Evolutionary conservation across 345 rosid species (phyloP).

Genomic region (Arabidopsis thaliana): DNA sequence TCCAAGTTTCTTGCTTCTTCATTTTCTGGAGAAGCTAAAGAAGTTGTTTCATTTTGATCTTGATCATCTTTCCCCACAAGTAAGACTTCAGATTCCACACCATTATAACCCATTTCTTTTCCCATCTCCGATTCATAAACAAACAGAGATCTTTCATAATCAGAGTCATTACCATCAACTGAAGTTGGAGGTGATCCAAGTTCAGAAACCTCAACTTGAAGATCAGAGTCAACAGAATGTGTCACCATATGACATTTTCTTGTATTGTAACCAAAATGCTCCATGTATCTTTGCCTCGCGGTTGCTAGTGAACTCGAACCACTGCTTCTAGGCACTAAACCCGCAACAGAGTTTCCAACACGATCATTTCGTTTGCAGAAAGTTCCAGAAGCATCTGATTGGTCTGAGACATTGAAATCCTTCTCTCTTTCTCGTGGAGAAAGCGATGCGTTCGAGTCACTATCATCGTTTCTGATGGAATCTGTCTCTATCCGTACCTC

Average conservation of each 20-base stretch:
- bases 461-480: conserved; percentile 45
- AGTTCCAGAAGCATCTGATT: conserved; percentile 33
- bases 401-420: conserved; percentile 31
- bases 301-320: conserved; percentile 51
- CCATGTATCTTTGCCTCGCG: conserved; percentile 50
- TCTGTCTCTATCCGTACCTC: conserved; percentile 47
- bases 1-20: conserved; percentile 33
- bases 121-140: conserved; percentile 58
- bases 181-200: conserved; percentile 69
- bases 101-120: conserved; percentile 47
- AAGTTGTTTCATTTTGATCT: conserved; percentile 26
- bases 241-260: conserved; percentile 58
- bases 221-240: conserved; percentile 82
- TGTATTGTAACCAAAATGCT: conserved; percentile 48
- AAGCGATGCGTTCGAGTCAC: conserved; percentile 43
- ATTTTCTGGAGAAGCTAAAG: conserved; percentile 38
- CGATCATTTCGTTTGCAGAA: conserved; percentile 39
- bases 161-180: conserved; percentile 59
- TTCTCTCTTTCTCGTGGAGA: conserved; percentile 47
- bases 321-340: conserved; percentile 51
- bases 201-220: conserved; percentile 96
- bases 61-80: conserved; percentile 31
- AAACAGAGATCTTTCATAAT: conserved; percentile 58
- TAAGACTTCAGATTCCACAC: conserved; percentile 47
- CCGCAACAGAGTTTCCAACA: conserved; percentile 39